phyloP scores from a whole-genome alignment of 257 asterid species.

The Fraxinus anomala region DNA sequence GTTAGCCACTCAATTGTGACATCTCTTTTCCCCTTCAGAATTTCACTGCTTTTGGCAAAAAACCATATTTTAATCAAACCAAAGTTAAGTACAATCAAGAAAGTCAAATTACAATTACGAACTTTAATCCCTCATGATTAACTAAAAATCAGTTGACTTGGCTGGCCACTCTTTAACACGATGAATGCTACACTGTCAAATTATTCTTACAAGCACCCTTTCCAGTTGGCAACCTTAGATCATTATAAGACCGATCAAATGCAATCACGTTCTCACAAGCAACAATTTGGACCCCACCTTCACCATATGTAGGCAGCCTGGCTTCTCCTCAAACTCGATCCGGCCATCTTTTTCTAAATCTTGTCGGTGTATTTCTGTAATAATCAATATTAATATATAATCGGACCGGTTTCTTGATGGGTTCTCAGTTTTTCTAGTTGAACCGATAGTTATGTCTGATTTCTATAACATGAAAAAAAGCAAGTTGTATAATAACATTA shows the following conservation, averaged over 20 bases:
- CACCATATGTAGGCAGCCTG: conserved; percentile 39
- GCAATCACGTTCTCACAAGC: conserved; percentile 44
- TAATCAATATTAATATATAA: background rate
- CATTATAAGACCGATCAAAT: conserved; percentile 38
- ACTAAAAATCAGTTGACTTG: conserved; percentile 16
- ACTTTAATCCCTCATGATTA: conserved; percentile 19
- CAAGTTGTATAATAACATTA: conserved; percentile 2
- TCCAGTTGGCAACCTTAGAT: conserved; percentile 50
- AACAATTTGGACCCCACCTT: conserved; percentile 46
- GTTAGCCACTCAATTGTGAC: background rate
- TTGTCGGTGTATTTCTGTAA: conserved; percentile 27
- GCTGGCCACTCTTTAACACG: conserved; percentile 6
- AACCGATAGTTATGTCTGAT: background rate
- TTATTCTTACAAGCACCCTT: background rate
- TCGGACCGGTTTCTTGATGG: background rate
- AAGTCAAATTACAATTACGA: conserved; percentile 27
- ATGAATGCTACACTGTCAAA: background rate
- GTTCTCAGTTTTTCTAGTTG: conserved; percentile 2
- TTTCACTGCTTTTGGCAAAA: too few species aligned
- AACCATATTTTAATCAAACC: too few species aligned
- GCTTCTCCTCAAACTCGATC: conserved; percentile 25
- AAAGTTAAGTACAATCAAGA: background rate
- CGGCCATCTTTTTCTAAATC: conserved; percentile 24
- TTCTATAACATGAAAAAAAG: background rate
- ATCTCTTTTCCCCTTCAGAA: too few species aligned